Evolutionary conservation across 257 asterid species (phyloP).

Genomic region (Solanum paucissectum): DNA sequence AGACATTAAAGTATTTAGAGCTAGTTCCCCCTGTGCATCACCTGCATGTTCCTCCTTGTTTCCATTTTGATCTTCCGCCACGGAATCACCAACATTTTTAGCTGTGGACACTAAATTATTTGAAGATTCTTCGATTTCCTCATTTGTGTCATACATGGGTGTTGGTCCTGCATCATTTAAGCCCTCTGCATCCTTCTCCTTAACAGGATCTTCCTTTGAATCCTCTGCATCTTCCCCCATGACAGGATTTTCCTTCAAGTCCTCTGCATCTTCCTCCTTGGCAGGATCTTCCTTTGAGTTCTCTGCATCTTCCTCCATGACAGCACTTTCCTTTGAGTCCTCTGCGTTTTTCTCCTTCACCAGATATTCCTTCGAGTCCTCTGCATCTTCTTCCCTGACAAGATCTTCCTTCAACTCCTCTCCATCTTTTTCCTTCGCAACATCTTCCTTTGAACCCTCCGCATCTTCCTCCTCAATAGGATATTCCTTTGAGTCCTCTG

Average conservation of each 20-base stretch:
- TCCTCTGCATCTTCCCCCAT: not conserved
- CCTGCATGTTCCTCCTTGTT: slow-evolving; percentile 8
- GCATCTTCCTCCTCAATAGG: not conserved
- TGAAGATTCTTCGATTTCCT: slow-evolving; percentile 1
- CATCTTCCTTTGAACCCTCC: slow-evolving; percentile 4
- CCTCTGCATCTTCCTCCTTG: not conserved
- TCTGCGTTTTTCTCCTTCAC: not conserved
- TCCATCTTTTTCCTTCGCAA: not conserved
- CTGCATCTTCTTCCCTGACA: not conserved
- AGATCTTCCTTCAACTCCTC: not conserved
- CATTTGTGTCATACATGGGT: slow-evolving; percentile 5
- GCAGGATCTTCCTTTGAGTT: not conserved
- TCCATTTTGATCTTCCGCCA: slow-evolving; percentile 7
- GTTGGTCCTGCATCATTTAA: not conserved
- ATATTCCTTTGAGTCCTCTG: not conserved
- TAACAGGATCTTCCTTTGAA: not conserved
- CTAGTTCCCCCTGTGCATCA: slow-evolving; percentile 7
- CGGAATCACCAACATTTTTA: slow-evolving; percentile 3
- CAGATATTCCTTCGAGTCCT: not conserved
- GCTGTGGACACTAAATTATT: not conserved
- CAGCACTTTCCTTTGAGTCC: not conserved
- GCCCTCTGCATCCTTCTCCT: not conserved
- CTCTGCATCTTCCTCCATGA: not conserved
- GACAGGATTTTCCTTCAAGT: not conserved
- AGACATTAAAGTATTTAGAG: not conserved